Evolutionary conservation across 495 filamentous ascomycete genomes (phyloP), one percentile per base, ranked within the genome.

Genomic region (Pyronema domesticum): DNA sequence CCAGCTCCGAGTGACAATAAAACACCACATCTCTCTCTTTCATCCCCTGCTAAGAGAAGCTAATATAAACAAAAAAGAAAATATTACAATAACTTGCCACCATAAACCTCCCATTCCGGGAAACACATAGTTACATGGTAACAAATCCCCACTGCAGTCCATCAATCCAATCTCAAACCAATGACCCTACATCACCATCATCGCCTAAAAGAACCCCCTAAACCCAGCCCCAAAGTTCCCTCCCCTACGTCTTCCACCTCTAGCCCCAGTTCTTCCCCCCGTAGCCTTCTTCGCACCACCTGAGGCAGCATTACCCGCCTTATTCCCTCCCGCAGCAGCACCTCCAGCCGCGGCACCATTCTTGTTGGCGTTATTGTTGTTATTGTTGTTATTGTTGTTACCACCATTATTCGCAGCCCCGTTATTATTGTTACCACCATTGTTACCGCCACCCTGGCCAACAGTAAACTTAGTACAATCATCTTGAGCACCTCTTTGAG

Each of bases 401-500:
- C 40, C n/a, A 6, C 35, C 58, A 42, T 13, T 37, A 39, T 49
- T 45, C 10, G 6, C 37, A 54, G 50, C 55, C 35, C 43, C 58
- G 56, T 59, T 60, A 48, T 65, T 65, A 40, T 62, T 60, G 11
- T 44, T 57, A 51, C 58, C 58, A 48, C 59, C 60, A 51, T 54
- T 52, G 15, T 42, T 44, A 46, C 59, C 61, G 36, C 60, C 50
- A 37, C 60, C 64, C 34, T 57, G 53, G 39, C 61, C 60, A 37
- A 69, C 66, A 30, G 72, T 74, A 65, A 85, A 86, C 62, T 79
- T 78, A 46, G 71, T 72, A 67, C 82, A 86, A 61, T 86, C 82
- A 59, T 86, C 82, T 60, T 83, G 76, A 34, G 79, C 68, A 62
- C 82, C 82, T 66, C 82, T 78, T 68, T 84, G 81, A 51, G 81